Evolutionary conservation across 2,329 filamentous ascomycete genomes (phyloP), one percentile per base, ranked within the genome.

Genomic region (Colletotrichum shisoi): DNA sequence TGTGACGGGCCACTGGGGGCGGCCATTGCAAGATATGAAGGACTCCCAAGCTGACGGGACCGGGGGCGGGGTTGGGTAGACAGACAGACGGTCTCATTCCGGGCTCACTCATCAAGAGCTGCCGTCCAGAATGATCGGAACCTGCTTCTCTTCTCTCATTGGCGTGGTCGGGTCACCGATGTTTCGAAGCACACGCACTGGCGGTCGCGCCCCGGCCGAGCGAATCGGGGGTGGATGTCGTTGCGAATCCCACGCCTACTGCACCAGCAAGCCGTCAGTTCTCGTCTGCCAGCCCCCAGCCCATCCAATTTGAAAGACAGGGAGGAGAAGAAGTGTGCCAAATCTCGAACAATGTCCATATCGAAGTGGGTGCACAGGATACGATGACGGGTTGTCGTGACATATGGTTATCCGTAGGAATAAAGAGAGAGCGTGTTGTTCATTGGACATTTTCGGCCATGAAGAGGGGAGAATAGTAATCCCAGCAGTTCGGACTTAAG

Each of bases 31-130:
- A 52, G 31, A 37, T 37, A 12, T 4, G 12, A n/a, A 21, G 31
- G 17, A 37, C 7, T 19, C 9, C 11, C 31, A 19, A n/a, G 11
- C 13, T 7, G 31, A 21, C 11, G 31, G 31, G 2, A 52, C 4
- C 3, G 2, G 31, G 9, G 31, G 37, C n/a, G 31, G 17, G 17
- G 13, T 37, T 17, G 49, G 49, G 34, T 37, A 21, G 31, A 27
- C 31, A 52, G 27, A 52, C 31, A 52, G 27, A 52, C 31, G 49
- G n/a, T 12, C 11, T 12, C 11, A 53, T 53, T 37, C 49, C 49
- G 15, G 31, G 5, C n/a, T 53, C 49, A 4, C 11, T 31, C 11
- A 2, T 5, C 11, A 11, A 9, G n/a, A 6, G 2, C 15, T 31
- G 27, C 27, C 15, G 31, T 11, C 4, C 11, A 5, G 13, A 7